phyloP scores from a whole-genome alignment of 2,329 filamentous ascomycete genomes.

The Bipolaris gigantea region DNA sequence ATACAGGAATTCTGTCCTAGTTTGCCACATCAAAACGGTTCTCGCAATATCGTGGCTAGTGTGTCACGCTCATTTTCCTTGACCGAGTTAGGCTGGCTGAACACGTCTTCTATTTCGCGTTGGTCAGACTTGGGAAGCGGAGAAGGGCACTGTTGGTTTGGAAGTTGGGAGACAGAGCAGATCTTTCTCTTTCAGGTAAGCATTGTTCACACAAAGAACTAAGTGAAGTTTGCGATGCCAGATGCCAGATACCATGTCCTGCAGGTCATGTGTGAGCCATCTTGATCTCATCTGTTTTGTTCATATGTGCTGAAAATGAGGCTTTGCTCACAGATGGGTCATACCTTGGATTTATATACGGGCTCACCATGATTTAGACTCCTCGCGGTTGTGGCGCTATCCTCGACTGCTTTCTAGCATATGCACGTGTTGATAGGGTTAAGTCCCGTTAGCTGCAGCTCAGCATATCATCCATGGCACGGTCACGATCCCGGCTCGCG shows the following conservation, averaged over 20 bases:
- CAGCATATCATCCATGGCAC: conserved; percentile 9
- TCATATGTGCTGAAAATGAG: too few species aligned
- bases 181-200: conserved; percentile 24
- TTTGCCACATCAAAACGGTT: neutral
- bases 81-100: neutral
- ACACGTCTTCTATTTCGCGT: neutral
- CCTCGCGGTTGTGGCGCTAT: neutral
- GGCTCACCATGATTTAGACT: neutral
- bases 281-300: neutral
- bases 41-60: neutral
- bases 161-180: neutral
- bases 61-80: conserved; percentile 1
- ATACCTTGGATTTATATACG: neutral
- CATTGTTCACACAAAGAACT: conserved; percentile 6
- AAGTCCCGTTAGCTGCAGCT: conserved; percentile 8
- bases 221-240: conserved; percentile 17
- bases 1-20: neutral
- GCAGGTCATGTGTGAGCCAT: neutral
- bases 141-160: neutral
- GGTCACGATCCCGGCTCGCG: conserved; percentile 1
- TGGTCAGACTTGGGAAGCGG: neutral
- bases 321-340: neutral
- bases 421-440: neutral
- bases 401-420: neutral
- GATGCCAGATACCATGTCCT: conserved; percentile 1